phyloP scores from a whole-genome alignment of 2,329 filamentous ascomycete species.

The Claviceps sp. region DNA sequence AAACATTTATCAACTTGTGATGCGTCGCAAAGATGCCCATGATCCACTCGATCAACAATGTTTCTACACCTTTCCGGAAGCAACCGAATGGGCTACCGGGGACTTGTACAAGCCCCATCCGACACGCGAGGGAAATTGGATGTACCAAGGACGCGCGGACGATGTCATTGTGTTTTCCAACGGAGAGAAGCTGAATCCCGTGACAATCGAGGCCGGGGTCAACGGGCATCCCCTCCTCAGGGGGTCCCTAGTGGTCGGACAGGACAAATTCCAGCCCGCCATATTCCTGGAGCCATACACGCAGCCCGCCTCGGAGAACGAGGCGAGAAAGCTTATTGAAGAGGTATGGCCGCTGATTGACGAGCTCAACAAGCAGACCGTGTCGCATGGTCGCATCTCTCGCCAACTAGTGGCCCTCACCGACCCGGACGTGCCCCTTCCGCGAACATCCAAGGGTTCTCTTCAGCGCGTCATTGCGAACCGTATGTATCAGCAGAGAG shows the following conservation, averaged over 20 bases:
- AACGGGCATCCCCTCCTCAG: constrained; percentile 15
- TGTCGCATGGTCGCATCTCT: constrained; percentile 32
- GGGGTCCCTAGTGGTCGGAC: constrained; percentile 26
- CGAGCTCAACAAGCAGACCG: constrained; percentile 27
- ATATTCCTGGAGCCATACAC: constrained; percentile 31
- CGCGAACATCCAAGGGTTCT: constrained; percentile 31
- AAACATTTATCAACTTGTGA: constrained; percentile 18
- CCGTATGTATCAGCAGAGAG: constrained; percentile 28
- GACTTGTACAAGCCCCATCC: constrained; percentile 25
- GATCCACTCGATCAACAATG: constrained; percentile 20
- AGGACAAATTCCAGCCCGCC: constrained; percentile 30
- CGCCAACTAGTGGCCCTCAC: constrained; percentile 26
- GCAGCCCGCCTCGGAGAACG: constrained; percentile 14
- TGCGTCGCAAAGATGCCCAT: constrained; percentile 22
- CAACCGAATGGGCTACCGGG: constrained; percentile 22
- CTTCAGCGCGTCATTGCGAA: constrained; percentile 27
- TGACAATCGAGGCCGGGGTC: constrained; percentile 21
- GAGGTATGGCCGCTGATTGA: constrained; percentile 30
- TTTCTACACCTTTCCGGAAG: constrained; percentile 24
- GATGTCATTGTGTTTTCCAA: constrained; percentile 28
- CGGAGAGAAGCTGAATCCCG: constrained; percentile 29
- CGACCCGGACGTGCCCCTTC: constrained; percentile 27
- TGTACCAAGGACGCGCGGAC: constrained; percentile 23
- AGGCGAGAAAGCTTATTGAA: constrained; percentile 21
- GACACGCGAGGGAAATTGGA: constrained; percentile 18